phyloP scores from a whole-genome alignment of 192 early-diverging fungal genomes.

The Gamsiella multidivaricata region DNA sequence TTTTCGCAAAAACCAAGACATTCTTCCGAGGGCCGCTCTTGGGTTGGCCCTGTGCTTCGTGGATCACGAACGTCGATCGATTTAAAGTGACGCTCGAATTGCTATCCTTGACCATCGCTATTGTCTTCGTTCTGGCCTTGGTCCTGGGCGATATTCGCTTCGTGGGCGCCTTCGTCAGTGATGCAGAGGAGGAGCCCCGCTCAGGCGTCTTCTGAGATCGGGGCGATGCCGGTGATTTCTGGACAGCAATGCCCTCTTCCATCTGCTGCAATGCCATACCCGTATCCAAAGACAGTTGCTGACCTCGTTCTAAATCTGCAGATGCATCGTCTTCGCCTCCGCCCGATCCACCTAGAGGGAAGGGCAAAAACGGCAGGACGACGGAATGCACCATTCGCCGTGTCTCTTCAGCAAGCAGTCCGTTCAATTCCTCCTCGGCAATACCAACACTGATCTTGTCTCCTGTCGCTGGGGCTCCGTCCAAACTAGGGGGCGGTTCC shows the following conservation, averaged over 20 bases:
- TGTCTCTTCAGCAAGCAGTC: constrained; percentile 31
- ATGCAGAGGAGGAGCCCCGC: constrained; percentile 11
- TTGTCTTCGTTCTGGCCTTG: constrained; percentile 30
- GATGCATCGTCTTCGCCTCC: background rate
- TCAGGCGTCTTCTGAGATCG: background rate
- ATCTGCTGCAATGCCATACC: background rate
- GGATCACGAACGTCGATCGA: constrained; percentile 22
- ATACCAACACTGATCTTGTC: constrained; percentile 11
- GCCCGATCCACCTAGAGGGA: background rate
- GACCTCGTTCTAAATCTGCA: background rate
- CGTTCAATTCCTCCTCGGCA: constrained; percentile 29
- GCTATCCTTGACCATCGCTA: constrained; percentile 10
- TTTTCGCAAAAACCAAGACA: background rate
- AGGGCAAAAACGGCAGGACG: constrained; percentile 44
- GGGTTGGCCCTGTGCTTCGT: too few relatives aligned
- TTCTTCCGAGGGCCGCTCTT: too few relatives aligned
- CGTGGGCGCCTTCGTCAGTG: constrained; percentile 6
- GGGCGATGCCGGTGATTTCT: background rate
- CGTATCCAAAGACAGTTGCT: background rate
- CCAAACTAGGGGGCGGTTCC: too few relatives aligned
- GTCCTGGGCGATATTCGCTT: constrained; percentile 23
- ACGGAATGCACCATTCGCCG: constrained; percentile 36
- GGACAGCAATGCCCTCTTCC: background rate
- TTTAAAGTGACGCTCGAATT: background rate
- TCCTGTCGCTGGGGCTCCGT: background rate